Evolutionary conservation across 192 early-diverging fungal genomes (phyloP), one percentile per base, ranked within the genome.

Genomic region (Diversispora epigaea): DNA sequence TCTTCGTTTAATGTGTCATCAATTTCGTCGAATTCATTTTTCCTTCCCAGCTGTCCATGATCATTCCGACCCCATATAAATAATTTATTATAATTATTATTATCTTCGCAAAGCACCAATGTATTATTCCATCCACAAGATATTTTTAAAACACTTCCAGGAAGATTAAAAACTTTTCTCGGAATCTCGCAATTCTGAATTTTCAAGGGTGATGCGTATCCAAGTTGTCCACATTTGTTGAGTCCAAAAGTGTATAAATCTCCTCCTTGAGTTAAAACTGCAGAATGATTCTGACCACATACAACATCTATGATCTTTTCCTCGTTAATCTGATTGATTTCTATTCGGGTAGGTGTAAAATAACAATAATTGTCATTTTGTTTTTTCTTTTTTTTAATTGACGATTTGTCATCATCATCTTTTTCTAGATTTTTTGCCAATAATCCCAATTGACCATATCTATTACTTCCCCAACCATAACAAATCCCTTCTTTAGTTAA

Each of bases 21-120:
- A 47, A 40, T 15, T 3, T 49, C 43, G 0, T 71, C 19, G 25
- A 32, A 32, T 32, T 32, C 25, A 49, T 62, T 19, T 22, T 57
- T 9, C 78, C 85, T 68, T n/a, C 83, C 89, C 46, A 93, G 81
- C 73, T 95, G 93, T 22, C 87, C 88, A 71, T 92, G 88, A 75
- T 94, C 91, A 21, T 85, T 84, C 19, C 95, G 80, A 4, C 95
- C 95, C 93, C 93, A 94, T 62, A 86, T 82, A 0, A 80, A 68
- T 17, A 91, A 64, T 14, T 69, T 46, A 17, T 80, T 77, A 32
- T 32, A 32, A 32, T 32, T 32, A 32, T 32, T 32, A 32, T 32
- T 32, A 15, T 77, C 60, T 21, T 68, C 67, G 41, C 78, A 57
- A 8, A 80, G 55, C 45, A 50, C 80, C 10, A 76, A 84, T 56